Conservation (phyloP, 2,329 filamentous ascomycete genomes). For the Lasiodiplodia theobromae region DNA sequence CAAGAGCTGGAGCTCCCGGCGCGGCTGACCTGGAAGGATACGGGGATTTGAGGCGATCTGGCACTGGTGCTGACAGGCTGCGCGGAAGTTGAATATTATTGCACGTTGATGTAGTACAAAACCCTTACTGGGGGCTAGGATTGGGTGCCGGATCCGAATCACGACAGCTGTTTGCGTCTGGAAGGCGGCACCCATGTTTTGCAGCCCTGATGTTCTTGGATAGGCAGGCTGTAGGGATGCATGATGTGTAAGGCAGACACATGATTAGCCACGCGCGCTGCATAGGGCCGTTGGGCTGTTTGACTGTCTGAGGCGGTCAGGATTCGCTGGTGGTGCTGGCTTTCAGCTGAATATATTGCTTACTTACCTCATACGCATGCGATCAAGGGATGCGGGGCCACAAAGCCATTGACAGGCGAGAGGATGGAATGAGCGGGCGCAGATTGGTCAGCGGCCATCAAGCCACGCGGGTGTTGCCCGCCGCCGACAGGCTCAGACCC, state of each 20-base stretch:
- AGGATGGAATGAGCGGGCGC: not conserved
- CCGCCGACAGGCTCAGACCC: not conserved
- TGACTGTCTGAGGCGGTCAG: not conserved
- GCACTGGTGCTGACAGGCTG: slow-evolving; percentile 13
- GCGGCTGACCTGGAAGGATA: not conserved
- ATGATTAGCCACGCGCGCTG: not conserved
- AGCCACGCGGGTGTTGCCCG: not conserved
- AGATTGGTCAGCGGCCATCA: not conserved
- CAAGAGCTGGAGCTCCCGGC: not conserved
- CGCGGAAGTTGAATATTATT: not conserved
- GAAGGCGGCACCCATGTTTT: not conserved
- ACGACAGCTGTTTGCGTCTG: not conserved
- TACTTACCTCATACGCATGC: not conserved
- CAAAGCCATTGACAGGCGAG: not conserved
- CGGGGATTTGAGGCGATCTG: not conserved
- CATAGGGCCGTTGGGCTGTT: not conserved
- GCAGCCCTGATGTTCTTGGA: no score
- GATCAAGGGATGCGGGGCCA: not conserved
- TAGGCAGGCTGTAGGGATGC: not conserved
- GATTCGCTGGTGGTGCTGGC: not conserved
- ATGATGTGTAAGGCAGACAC: slow-evolving; percentile 16
- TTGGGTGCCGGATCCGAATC: not conserved
- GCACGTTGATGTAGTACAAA: not conserved
- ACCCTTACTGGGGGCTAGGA: not conserved
- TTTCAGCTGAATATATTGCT: slow-evolving; percentile 1